phyloP scores from a whole-genome alignment of 139 green algal species.

The Haematococcus sp. region DNA sequence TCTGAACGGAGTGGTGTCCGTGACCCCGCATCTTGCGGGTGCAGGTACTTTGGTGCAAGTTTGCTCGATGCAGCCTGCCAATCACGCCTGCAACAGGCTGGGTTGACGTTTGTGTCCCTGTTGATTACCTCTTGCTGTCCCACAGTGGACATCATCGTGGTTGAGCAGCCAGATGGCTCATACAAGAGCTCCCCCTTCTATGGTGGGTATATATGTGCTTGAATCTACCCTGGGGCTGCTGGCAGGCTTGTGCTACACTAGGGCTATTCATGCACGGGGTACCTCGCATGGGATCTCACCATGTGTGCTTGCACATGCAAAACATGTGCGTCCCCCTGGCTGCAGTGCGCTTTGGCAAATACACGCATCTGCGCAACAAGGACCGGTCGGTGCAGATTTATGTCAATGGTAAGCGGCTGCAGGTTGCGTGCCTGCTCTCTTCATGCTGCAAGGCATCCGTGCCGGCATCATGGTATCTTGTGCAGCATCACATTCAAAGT shows the following conservation, averaged over 20 bases:
- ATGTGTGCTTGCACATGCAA: background rate
- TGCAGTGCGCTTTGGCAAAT: slow-evolving; percentile 94
- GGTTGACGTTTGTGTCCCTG: no score
- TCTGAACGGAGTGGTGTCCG: slow-evolving; percentile 50
- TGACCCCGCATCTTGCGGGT: slow-evolving; percentile 77
- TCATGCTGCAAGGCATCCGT: background rate
- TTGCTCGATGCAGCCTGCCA: no score
- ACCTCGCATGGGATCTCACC: background rate
- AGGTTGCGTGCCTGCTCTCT: background rate
- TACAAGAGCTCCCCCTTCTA: slow-evolving; percentile 87
- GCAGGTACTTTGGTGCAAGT: slow-evolving; percentile 26
- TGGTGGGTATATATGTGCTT: slow-evolving; percentile 45
- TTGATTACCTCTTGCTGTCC: no score
- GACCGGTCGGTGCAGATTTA: slow-evolving; percentile 70
- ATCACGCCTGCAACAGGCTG: no score
- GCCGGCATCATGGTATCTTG: background rate
- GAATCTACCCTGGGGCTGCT: background rate
- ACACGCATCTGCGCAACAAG: slow-evolving; percentile 73
- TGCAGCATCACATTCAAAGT: no score
- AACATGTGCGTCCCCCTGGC: background rate
- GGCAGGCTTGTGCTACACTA: background rate
- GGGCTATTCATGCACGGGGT: background rate
- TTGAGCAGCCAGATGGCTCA: slow-evolving; percentile 80
- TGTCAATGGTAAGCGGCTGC: slow-evolving; percentile 68
- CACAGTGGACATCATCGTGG: slow-evolving; percentile 85